phyloP scores from a whole-genome alignment of 805 yeast species.

The Saturnispora sanitii region DNA sequence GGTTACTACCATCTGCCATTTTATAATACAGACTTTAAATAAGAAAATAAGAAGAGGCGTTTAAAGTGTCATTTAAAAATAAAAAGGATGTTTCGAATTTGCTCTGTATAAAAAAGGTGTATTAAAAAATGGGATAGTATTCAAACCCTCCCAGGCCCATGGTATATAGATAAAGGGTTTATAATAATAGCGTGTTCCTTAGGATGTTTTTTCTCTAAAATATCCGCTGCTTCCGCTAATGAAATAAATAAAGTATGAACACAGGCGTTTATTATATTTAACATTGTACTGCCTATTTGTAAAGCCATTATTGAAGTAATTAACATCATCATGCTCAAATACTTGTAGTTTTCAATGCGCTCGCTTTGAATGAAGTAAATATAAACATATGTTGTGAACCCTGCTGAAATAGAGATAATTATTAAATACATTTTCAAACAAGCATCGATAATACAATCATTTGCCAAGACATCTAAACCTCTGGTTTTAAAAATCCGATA shows the following conservation, averaged over 20 bases:
- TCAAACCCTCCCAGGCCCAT: background rate
- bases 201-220: conserved; percentile 62
- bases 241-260: conserved; percentile 76
- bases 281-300: conserved; percentile 61
- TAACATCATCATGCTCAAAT: conserved; percentile 28
- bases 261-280: conserved; percentile 68
- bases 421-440: conserved; percentile 64
- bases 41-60: background rate
- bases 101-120: background rate
- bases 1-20: background rate
- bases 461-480: conserved; percentile 75
- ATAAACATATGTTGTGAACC: conserved; percentile 52
- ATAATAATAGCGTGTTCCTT: conserved; percentile 21
- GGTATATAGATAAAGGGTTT: conserved; percentile 3
- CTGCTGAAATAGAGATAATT: conserved; percentile 42
- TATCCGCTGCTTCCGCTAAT: conserved; percentile 74
- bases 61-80: background rate
- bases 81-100: background rate
- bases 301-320: conserved; percentile 48
- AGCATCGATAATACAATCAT: conserved; percentile 72
- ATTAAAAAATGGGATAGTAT: background rate
- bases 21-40: no score
- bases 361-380: conserved; percentile 58
- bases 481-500: conserved; percentile 62
- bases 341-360: conserved; percentile 50